phyloP scores from a whole-genome alignment of 805 yeast genomes.

The Hanseniaspora lindneri region DNA sequence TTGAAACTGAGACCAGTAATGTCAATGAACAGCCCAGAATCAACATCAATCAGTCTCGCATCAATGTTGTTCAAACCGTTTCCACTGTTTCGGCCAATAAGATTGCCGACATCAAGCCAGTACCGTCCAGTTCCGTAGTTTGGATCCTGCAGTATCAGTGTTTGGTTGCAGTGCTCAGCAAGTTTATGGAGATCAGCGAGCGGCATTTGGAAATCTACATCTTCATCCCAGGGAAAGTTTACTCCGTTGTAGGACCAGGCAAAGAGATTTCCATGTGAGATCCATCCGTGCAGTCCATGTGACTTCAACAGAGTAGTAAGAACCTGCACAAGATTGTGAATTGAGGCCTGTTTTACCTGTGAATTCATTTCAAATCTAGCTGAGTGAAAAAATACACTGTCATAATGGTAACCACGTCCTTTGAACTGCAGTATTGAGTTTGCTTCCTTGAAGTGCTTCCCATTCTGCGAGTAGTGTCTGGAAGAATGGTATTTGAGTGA shows the following conservation, averaged over 20 bases:
- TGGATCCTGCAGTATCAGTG: slow-evolving; percentile 38
- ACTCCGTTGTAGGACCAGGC: slow-evolving; percentile 57
- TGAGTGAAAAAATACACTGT: slow-evolving; percentile 49
- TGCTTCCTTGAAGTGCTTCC: slow-evolving; percentile 32
- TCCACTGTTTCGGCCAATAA: slow-evolving; percentile 45
- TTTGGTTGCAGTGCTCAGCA: slow-evolving; percentile 33
- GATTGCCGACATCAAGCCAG: slow-evolving; percentile 39
- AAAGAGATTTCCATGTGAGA: slow-evolving; percentile 53
- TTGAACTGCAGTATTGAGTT: slow-evolving; percentile 20
- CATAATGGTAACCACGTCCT: slow-evolving; percentile 36
- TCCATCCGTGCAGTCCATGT: slow-evolving; percentile 43
- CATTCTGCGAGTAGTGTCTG: slow-evolving; percentile 27
- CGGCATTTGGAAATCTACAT: slow-evolving; percentile 55
- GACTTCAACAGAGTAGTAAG: slow-evolving; percentile 40
- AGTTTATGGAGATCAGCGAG: slow-evolving; percentile 35
- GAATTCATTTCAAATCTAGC: slow-evolving; percentile 31
- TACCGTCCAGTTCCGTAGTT: slow-evolving; percentile 46
- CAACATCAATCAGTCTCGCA: slow-evolving; percentile 61
- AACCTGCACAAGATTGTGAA: slow-evolving; percentile 39
- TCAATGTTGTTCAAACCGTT: slow-evolving; percentile 56
- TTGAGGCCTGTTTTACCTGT: slow-evolving; percentile 20
- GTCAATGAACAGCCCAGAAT: slow-evolving; percentile 60
- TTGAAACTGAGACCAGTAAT: slow-evolving; percentile 48
- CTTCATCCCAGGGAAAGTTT: slow-evolving; percentile 56
- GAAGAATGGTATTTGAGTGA: slow-evolving; percentile 29